Percentiles rank a stretch among this genome's conserved stretches.
Evolutionary conservation across 805 yeast species (phyloP).

Genomic region (Metschnikowia amazonensis): DNA sequence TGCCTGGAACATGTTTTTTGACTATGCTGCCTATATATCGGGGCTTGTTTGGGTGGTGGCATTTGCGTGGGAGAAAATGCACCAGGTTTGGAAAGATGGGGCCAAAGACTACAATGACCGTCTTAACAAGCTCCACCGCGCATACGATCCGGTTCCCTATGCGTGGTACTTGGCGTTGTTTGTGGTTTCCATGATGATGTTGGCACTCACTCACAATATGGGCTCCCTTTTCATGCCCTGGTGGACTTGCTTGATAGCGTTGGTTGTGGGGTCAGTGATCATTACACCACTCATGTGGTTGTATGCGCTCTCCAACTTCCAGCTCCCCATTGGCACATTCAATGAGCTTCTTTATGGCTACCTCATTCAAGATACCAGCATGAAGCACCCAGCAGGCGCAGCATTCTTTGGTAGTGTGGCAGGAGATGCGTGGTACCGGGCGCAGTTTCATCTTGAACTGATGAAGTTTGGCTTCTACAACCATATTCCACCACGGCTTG

Average conservation of each 20-base stretch:
- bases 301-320: conserved; percentile 50
- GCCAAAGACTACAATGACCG: conserved; percentile 34
- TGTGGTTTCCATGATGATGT: conserved; percentile 22
- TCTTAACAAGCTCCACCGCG: conserved; percentile 38
- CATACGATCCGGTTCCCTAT: conserved; percentile 40
- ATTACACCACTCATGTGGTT: conserved; percentile 49
- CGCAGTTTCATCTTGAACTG: conserved; percentile 37
- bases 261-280: conserved; percentile 41
- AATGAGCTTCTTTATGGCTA: conserved; percentile 48
- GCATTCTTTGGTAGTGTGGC: conserved; percentile 49
- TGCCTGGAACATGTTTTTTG: conserved; percentile 50
- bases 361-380: conserved; percentile 33
- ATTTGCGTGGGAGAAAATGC: conserved; percentile 28
- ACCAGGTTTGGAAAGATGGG: conserved; percentile 8
- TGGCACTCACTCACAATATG: conserved; percentile 7
- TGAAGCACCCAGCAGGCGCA: conserved; percentile 47
- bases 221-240: conserved; percentile 38
- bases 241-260: conserved; percentile 44
- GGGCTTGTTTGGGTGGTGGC: conserved; percentile 45
- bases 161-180: conserved; percentile 42
- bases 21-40: conserved; percentile 49
- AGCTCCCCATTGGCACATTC: conserved; percentile 49
- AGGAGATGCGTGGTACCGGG: conserved; percentile 52
- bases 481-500: conserved; percentile 47
- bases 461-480: conserved; percentile 53